Conservation (phyloP, 176 grass and related monocot species). For the Lolium multiflorum region DNA sequence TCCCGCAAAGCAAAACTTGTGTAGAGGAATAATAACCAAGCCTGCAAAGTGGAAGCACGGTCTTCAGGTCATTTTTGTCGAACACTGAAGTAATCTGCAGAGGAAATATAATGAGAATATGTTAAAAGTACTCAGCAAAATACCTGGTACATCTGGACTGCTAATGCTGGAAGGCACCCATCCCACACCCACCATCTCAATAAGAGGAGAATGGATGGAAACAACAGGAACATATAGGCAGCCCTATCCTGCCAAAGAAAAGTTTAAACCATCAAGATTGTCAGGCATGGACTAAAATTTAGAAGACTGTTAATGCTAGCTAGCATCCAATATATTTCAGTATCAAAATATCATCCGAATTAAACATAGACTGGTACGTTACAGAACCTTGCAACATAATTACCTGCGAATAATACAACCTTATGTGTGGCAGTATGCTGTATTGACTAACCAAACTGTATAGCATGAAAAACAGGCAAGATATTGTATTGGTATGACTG, state of each 20-base stretch:
- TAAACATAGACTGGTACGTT: not conserved
- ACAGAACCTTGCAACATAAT: constrained; percentile 15
- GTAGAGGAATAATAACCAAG: constrained; percentile 87
- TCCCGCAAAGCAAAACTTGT: constrained; percentile 87
- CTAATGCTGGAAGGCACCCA: constrained; percentile 86
- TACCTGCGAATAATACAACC: not conserved
- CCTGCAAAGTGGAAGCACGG: constrained; percentile 49
- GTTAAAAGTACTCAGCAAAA: constrained; percentile 19
- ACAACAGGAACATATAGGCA: constrained; percentile 87
- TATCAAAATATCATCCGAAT: not conserved
- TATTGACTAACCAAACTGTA: constrained; percentile 1
- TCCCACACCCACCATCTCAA: constrained; percentile 88
- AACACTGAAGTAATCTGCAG: not conserved
- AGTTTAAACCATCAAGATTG: constrained; percentile 34
- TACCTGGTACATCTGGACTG: constrained; percentile 97
- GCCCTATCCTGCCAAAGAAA: constrained; percentile 79
- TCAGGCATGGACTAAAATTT: not conserved
- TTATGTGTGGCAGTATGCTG: not conserved
- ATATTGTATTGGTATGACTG: constrained; percentile 14
- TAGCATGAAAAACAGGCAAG: constrained; percentile 4
- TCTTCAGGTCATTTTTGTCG: constrained; percentile 20
- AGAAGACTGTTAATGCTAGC: constrained; percentile 29
- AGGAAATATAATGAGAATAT: constrained; percentile 19
- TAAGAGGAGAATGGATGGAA: constrained; percentile 84
- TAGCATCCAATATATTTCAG: constrained; percentile 28